phyloP scores from a whole-genome alignment of 176 grass and related monocot species.

The Sorghum bicolor region DNA sequence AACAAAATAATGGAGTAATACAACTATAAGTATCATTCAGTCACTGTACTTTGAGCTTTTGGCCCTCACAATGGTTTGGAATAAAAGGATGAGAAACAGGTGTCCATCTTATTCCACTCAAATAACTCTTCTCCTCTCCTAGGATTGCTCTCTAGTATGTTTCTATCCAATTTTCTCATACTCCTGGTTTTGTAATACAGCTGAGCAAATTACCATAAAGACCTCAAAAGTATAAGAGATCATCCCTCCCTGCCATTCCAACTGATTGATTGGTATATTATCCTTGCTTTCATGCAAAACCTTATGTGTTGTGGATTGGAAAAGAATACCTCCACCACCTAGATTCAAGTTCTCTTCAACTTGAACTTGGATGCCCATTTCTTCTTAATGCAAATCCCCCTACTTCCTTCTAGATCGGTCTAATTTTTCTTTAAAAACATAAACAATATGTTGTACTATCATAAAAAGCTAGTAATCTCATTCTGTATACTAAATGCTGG shows the following conservation, averaged over 20 bases:
- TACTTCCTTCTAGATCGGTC: background rate
- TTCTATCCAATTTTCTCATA: background rate
- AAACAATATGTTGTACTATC: background rate
- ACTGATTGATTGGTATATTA: background rate
- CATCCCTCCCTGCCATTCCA: background rate
- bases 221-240: background rate
- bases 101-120: background rate
- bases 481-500: background rate
- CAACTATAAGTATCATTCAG: background rate
- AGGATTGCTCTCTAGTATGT: background rate
- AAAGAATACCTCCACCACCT: constrained; percentile 1
- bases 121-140: background rate
- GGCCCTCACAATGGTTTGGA: background rate
- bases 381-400: background rate
- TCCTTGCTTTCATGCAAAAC: background rate
- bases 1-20: background rate
- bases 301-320: background rate
- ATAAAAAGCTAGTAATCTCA: background rate
- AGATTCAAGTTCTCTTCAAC: background rate
- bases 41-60: background rate
- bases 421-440: background rate
- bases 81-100: background rate
- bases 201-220: background rate
- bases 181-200: background rate
- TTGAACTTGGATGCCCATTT: background rate